These are phyloP conservation scores for Favolaschia claudopus DNA, from an alignment of 768 basidiomycete genomes.

Conservation along the genomic window DNA sequence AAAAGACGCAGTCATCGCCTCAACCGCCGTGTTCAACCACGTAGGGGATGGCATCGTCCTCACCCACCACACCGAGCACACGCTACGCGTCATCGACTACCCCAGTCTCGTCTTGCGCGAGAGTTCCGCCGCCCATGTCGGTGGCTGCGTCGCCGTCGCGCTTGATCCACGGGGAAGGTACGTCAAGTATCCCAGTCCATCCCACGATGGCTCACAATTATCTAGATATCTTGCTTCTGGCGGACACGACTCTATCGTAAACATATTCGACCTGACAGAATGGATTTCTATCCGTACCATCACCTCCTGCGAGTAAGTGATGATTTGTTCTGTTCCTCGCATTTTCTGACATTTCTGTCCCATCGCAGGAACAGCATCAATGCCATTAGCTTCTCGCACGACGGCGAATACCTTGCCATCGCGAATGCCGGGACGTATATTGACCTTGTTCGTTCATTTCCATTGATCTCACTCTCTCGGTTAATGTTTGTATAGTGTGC, in stretches of 20 bases:
- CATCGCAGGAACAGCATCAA: slow-evolving; percentile 74
- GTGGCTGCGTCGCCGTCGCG: slow-evolving; percentile 79
- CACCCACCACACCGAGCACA: slow-evolving; percentile 68
- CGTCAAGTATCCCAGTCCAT: slow-evolving; percentile 6
- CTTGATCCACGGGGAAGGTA: slow-evolving; percentile 83
- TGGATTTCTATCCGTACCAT: slow-evolving; percentile 85
- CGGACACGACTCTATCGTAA: slow-evolving; percentile 83
- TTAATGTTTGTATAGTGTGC: slow-evolving; percentile 62
- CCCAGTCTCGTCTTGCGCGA: slow-evolving; percentile 67
- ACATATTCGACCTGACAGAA: slow-evolving; percentile 79
- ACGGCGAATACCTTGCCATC: slow-evolving; percentile 85
- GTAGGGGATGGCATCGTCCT: slow-evolving; percentile 75
- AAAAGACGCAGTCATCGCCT: slow-evolving; percentile 64
- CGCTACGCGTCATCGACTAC: slow-evolving; percentile 73
- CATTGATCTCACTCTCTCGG: not conserved
- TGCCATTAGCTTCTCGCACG: slow-evolving; percentile 79
- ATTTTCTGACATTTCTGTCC: slow-evolving; percentile 7
- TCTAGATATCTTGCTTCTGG: slow-evolving; percentile 81
- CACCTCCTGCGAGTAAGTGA: slow-evolving; percentile 78
- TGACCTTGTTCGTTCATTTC: slow-evolving; percentile 71
- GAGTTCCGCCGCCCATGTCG: slow-evolving; percentile 77
- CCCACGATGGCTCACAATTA: slow-evolving; percentile 9
- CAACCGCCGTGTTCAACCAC: slow-evolving; percentile 80
- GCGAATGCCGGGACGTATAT: slow-evolving; percentile 76
- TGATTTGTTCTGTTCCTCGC: not conserved